Base-by-base conservation (phyloP, 192 early-diverging fungal genomes). In the Coemansia sp. region DNA sequence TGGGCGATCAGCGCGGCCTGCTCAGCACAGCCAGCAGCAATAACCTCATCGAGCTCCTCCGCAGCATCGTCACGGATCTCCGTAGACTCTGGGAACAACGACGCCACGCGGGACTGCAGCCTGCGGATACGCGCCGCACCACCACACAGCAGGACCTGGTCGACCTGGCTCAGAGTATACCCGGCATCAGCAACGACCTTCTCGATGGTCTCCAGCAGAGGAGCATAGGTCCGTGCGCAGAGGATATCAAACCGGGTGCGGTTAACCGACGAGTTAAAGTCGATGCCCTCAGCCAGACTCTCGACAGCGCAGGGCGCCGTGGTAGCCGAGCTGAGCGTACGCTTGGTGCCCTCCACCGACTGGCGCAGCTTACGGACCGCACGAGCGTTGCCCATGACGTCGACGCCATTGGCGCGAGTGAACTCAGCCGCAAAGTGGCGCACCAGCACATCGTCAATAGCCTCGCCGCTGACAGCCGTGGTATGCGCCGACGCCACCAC, bases 1-100 rank as follows among this genome's bases (percentile, higher is more conserved):
- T 85, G 87, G 62, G 88, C 80, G 62, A 90, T 85, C 52, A 97
- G 86, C 26, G 87, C 87, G 17, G 90, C 96, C 85, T 99, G 97
- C 67, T 89, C 88, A 26, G 94, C 95, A 78, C 93, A 96, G 17
- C 96, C 97, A 70, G 86, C 83, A 19, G 94, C 89, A 53, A 97
- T 91, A 19, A 95, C 89, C 86, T 99, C 97, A 80, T 99, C 96
- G 9, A 94, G 88, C 76, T 98, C 96, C 65, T 95, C 86, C 14
- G 93, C 96, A 32, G 55, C 55, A 44, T 85, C 84, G 58, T 89
- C 88, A 47, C 78, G 64, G 72, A 98, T 84, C 30, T 68, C 67
- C 37, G 90, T 86, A 55, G 87, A 82, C 60, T 88, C 86, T 32
- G 86, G 82, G 86, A 99, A 97, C 64, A 94, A 73, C 21, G 83